These are phyloP conservation scores for Kwoniella shandongensis DNA, from an alignment of 768 basidiomycete species.

Conservation along the genomic window DNA sequence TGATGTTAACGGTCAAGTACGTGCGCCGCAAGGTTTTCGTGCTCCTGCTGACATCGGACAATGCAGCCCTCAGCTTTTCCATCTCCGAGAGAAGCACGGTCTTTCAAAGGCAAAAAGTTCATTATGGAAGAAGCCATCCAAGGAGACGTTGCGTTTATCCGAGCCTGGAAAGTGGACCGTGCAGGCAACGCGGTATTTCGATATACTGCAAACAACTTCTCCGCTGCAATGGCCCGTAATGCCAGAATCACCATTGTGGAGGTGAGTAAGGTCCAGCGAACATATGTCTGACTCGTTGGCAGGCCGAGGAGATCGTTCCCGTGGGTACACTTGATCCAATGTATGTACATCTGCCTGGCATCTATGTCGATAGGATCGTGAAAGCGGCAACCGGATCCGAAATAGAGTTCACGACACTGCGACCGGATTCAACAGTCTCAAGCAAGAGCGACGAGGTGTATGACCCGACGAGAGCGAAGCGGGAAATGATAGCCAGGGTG, in stretches of 20 bases:
- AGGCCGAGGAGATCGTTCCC: conserved; percentile 38
- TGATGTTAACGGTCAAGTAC: not conserved
- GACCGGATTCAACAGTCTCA: not conserved
- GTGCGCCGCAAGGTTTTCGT: not conserved
- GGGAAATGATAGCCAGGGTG: conserved; percentile 29
- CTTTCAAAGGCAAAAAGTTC: conserved; percentile 27
- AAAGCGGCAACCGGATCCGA: conserved; percentile 22
- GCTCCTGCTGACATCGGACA: not conserved
- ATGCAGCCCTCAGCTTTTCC: not conserved
- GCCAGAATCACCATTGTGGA: conserved; percentile 34
- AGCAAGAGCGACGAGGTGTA: not conserved
- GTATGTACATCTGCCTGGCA: conserved; percentile 35
- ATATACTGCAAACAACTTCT: conserved; percentile 32
- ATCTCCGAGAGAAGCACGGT: conserved; percentile 30
- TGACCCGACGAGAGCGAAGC: conserved; percentile 11
- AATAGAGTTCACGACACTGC: conserved; percentile 29
- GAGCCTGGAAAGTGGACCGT: conserved; percentile 37
- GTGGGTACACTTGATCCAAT: conserved; percentile 30
- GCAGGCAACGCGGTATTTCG: conserved; percentile 37
- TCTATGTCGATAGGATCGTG: conserved; percentile 39
- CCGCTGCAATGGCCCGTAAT: conserved; percentile 22
- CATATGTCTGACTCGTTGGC: conserved; percentile 1
- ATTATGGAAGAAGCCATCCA: conserved; percentile 30
- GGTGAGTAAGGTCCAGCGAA: conserved; percentile 6
- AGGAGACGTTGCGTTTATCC: conserved; percentile 33